Conservation (phyloP, 495 filamentous ascomycete species). For the Pyrenula aspistea region DNA sequence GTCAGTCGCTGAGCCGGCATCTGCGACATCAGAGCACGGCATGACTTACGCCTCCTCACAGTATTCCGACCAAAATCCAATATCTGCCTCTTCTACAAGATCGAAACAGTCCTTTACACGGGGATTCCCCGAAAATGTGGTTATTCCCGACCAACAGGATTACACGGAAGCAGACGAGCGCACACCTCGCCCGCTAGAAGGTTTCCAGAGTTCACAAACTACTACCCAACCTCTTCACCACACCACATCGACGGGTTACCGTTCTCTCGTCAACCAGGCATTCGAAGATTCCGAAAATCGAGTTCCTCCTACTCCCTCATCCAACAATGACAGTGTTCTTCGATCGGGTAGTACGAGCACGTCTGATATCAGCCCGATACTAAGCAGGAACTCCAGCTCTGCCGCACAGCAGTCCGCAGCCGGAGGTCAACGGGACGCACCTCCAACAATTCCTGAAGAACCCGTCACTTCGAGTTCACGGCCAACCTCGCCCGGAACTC, state of each 20-base stretch:
- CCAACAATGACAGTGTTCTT: slow-evolving; percentile 31
- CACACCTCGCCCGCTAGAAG: neutral
- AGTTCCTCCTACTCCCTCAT: slow-evolving; percentile 33
- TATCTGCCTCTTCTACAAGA: neutral
- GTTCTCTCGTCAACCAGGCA: slow-evolving; percentile 57
- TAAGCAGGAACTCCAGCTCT: slow-evolving; percentile 23
- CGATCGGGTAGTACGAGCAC: slow-evolving; percentile 57
- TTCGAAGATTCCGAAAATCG: slow-evolving; percentile 45
- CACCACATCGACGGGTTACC: slow-evolving; percentile 47
- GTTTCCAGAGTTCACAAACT: neutral
- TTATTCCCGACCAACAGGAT: neutral
- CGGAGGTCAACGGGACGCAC: slow-evolving; percentile 16
- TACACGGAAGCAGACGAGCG: neutral
- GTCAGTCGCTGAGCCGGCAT: slow-evolving; percentile 6
- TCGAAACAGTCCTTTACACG: neutral
- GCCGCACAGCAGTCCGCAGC: neutral
- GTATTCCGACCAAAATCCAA: neutral
- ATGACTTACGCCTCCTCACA: neutral
- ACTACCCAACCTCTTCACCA: slow-evolving; percentile 27
- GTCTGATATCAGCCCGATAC: slow-evolving; percentile 57
- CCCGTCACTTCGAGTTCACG: slow-evolving; percentile 19
- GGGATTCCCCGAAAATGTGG: neutral
- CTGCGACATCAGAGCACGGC: neutral
- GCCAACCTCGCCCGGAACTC: slow-evolving; percentile 17
- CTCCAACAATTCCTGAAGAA: slow-evolving; percentile 48